These are phyloP conservation scores for Cladosporium halotolerans DNA, from an alignment of 2,329 filamentous ascomycete species.

Conservation along the genomic window DNA sequence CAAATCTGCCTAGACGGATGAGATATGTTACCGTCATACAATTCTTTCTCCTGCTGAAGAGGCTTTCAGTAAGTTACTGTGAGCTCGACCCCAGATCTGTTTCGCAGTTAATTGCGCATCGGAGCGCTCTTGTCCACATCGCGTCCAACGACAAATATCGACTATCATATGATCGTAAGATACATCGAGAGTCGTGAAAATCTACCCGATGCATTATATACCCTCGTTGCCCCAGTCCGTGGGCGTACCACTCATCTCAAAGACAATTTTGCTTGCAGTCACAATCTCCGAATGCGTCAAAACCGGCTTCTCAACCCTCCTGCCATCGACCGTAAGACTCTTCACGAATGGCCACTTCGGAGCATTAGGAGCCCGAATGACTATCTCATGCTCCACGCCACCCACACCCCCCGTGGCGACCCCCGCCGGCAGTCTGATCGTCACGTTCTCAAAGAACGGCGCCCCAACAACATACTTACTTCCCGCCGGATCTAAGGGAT, in stretches of 20 bases:
- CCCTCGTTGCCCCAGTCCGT: constrained; percentile 29
- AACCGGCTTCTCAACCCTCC: constrained; percentile 28
- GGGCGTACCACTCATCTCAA: constrained; percentile 41
- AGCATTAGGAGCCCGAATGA: constrained; percentile 39
- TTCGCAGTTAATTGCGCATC: too few relatives aligned
- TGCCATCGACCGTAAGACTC: constrained; percentile 38
- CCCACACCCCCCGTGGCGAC: constrained; percentile 25
- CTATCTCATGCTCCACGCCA: constrained; percentile 25
- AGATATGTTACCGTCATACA: too few relatives aligned
- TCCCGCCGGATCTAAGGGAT: constrained; percentile 41
- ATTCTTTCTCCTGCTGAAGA: too few relatives aligned
- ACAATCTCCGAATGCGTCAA: constrained; percentile 39
- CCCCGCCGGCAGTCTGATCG: constrained; percentile 33
- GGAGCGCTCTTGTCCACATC: too few relatives aligned
- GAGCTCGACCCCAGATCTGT: too few relatives aligned
- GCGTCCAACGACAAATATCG: too few relatives aligned
- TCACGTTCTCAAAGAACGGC: constrained; percentile 43
- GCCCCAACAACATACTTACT: constrained; percentile 43
- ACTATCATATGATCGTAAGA: too few relatives aligned
- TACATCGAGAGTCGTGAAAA: too few relatives aligned
- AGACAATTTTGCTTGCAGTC: constrained; percentile 34
- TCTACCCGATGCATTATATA: not conserved
- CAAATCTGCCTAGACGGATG: too few relatives aligned
- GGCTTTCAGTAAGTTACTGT: too few relatives aligned
- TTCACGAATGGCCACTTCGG: constrained; percentile 37